Evolutionary conservation across 192 early-diverging fungal species (phyloP), one percentile per base, ranked within the genome.

Genomic region (Obelidium mucronatum): DNA sequence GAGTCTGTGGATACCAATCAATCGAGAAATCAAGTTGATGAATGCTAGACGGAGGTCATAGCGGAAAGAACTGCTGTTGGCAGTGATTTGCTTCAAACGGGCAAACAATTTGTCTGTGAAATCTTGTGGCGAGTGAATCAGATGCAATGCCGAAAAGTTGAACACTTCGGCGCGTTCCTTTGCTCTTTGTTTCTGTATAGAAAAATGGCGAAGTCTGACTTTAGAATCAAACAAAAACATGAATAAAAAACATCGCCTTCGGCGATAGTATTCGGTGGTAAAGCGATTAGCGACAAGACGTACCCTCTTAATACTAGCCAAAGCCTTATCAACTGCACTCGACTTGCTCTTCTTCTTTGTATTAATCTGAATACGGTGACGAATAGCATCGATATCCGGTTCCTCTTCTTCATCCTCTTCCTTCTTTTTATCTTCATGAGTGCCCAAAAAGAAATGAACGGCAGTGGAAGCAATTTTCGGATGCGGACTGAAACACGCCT

Each of bases 51-150:
- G 91, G 40, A 98, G 90, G 76, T 96, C 95, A 78, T 96, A 98
- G 34, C 93, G 92, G 73, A 89, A 85, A 11, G 69, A 22, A 33
- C 67, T 60, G 79, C 94, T 94, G 24, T 89, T 91, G 11, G 92
- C 89, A 0, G 87, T 87, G 11, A 90, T 81, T 40, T 82, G 80
- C 58, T 82, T 85, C 40, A 98, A 82, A 0, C 92, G 88, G 15
- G 92, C 89, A 81, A 97, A 97, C n/a, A 99, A 85, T 82, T 95
- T 94, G 71, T 99, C 98, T 40, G 91, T 87, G 80, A 97, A 97
- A n/a, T 89, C 93, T 85, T 99, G 98, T 34, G 98, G 94, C 80
- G 98, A 97, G 81, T 99, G 95, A 60, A 99, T 76, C 35, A 98
- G 82, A 69, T 97, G 95, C 11, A 98, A 86, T 0, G 95, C 96